phyloP scores from a whole-genome alignment of 495 filamentous ascomycete genomes.

The Sporormia fimetaria region DNA sequence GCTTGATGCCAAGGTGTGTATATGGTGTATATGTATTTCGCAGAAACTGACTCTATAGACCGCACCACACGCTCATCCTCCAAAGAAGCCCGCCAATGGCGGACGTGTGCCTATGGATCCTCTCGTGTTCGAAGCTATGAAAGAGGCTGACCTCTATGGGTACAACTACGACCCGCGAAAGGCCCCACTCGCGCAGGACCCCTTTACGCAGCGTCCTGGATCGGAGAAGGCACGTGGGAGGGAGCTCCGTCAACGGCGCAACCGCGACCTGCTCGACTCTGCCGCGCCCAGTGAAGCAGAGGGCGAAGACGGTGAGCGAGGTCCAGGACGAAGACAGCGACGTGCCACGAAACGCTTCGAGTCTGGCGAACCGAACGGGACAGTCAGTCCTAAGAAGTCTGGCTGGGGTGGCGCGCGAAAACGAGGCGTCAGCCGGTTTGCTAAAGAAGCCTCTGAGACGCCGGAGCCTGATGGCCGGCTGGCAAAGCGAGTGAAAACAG shows the following conservation, averaged over 20 bases:
- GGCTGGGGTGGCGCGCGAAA: slow-evolving; percentile 25
- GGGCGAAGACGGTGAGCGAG: slow-evolving; percentile 20
- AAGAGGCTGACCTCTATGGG: slow-evolving; percentile 36
- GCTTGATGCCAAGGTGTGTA: slow-evolving; percentile 38
- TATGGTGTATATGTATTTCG: background rate
- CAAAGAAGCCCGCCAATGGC: slow-evolving; percentile 33
- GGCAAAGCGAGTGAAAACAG: slow-evolving; percentile 13
- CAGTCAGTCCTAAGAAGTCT: slow-evolving; percentile 9
- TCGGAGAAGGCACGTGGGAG: slow-evolving; percentile 26
- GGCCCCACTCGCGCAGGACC: slow-evolving; percentile 30
- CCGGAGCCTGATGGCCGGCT: slow-evolving; percentile 22
- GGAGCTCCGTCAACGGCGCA: slow-evolving; percentile 31
- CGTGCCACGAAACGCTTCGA: slow-evolving; percentile 22
- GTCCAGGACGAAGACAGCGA: slow-evolving; percentile 9
- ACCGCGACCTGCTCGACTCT: slow-evolving; percentile 22
- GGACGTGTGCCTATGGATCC: slow-evolving; percentile 27
- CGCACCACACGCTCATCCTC: slow-evolving; percentile 32
- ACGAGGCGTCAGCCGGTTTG: slow-evolving; percentile 15
- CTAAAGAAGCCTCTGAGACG: slow-evolving; percentile 14
- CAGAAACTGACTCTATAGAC: slow-evolving; percentile 18
- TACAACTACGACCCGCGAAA: slow-evolving; percentile 32
- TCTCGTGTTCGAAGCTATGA: slow-evolving; percentile 30
- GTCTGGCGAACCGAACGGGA: slow-evolving; percentile 10
- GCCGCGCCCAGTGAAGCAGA: slow-evolving; percentile 26
- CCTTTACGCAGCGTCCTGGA: slow-evolving; percentile 29